Percentiles rank a stretch among this genome's conserved stretches.
phyloP scores from a whole-genome alignment of 2,329 filamentous ascomycete genomes.

The Phialophora verrucosa region DNA sequence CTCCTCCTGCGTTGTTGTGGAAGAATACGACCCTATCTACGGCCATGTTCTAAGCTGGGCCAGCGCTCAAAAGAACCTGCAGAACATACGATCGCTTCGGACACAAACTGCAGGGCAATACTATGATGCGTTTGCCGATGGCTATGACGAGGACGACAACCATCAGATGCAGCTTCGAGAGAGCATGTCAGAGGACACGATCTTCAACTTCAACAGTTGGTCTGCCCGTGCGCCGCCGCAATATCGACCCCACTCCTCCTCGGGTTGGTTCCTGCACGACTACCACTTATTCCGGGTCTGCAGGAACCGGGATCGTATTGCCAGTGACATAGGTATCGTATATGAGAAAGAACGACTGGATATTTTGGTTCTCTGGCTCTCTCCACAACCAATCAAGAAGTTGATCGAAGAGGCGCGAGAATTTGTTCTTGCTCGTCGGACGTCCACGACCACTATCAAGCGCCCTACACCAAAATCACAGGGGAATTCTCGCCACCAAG shows the following conservation, averaged over 20 bases:
- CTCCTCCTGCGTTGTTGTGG: constrained; percentile 57
- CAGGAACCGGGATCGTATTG: constrained; percentile 44
- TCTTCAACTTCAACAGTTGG: constrained; percentile 59
- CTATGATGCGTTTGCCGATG: constrained; percentile 43
- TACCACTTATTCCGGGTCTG: constrained; percentile 52
- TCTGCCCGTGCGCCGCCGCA: constrained; percentile 54
- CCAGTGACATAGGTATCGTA: constrained; percentile 38
- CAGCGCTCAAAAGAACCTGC: constrained; percentile 58
- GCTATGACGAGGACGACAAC: constrained; percentile 44
- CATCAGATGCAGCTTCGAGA: constrained; percentile 10
- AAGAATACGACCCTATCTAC: constrained; percentile 64
- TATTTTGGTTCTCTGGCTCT: constrained; percentile 56
- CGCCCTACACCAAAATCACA: constrained; percentile 52
- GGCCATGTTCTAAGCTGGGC: constrained; percentile 65
- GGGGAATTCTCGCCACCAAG: constrained; percentile 25
- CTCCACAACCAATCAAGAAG: constrained; percentile 55
- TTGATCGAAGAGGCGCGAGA: constrained; percentile 54
- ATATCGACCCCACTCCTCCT: constrained; percentile 57
- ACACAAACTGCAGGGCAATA: constrained; percentile 59
- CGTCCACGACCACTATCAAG: constrained; percentile 53
- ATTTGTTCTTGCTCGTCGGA: constrained; percentile 51
- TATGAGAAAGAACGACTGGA: constrained; percentile 51
- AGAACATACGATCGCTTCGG: constrained; percentile 59
- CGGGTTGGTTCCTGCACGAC: constrained; percentile 52
- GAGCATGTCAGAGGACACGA: constrained; percentile 47